Conservation (phyloP, 768 basidiomycete species). For the Suillus bovinus region DNA sequence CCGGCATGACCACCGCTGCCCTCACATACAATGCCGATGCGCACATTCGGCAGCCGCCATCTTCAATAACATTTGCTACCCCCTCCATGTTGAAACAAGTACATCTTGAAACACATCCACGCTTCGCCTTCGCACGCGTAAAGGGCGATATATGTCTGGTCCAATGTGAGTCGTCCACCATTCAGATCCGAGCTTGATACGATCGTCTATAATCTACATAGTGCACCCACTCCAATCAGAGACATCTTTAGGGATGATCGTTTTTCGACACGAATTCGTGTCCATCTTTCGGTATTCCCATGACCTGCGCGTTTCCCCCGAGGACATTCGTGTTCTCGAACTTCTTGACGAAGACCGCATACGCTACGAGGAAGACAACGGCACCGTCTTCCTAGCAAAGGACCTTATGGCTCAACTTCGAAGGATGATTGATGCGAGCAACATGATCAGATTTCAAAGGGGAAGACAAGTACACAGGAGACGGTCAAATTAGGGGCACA, state of each 20-base stretch:
- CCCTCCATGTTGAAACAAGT: conserved; percentile 17
- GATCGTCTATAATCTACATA: background rate
- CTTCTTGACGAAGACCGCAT: conserved; percentile 46
- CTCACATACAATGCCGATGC: background rate
- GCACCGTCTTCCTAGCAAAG: conserved; percentile 58
- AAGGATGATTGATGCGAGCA: conserved; percentile 29
- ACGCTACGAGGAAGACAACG: conserved; percentile 59
- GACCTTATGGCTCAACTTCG: conserved; percentile 34
- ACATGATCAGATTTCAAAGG: conserved; percentile 16
- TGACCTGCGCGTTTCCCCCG: conserved; percentile 39
- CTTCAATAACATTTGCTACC: conserved; percentile 23
- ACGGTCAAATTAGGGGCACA: conserved; percentile 4
- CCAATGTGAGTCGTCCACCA: conserved; percentile 22
- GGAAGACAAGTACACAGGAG: conserved; percentile 12
- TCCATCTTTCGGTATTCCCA: conserved; percentile 62
- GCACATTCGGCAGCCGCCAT: background rate
- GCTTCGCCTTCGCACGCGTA: conserved; percentile 41
- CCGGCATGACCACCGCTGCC: background rate
- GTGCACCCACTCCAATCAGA: conserved; percentile 3
- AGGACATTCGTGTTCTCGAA: conserved; percentile 50
- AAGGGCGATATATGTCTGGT: conserved; percentile 30
- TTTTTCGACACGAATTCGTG: conserved; percentile 55
- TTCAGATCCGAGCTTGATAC: background rate
- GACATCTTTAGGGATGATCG: conserved; percentile 24
- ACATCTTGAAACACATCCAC: conserved; percentile 12